Evolutionary conservation across 371 early-diverging fungal species (phyloP).

Genomic region (Blakeslea trispora): DNA sequence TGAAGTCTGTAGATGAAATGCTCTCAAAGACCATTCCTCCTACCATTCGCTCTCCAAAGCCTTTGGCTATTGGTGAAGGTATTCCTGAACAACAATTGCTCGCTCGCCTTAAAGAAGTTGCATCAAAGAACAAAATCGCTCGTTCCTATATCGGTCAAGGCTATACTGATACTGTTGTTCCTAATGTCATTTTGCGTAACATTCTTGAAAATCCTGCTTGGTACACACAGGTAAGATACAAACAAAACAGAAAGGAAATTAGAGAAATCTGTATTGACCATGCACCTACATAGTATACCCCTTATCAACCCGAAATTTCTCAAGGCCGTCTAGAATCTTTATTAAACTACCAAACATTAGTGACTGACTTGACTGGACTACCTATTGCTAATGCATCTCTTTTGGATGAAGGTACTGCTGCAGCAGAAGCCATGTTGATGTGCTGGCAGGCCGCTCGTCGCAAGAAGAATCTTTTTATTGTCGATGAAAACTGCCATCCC

Average conservation of each 20-base stretch:
- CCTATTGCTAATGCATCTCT: slow-evolving; percentile 95
- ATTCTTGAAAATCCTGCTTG: slow-evolving; percentile 97
- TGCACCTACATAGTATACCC: slow-evolving; percentile 78
- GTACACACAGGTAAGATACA: slow-evolving; percentile 87
- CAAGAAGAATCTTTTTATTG: slow-evolving; percentile 84
- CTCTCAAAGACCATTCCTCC: slow-evolving; percentile 83
- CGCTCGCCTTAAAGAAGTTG: slow-evolving; percentile 76
- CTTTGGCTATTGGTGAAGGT: slow-evolving; percentile 67
- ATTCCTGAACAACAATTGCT: slow-evolving; percentile 84
- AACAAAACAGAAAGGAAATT: neutral
- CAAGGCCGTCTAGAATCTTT: slow-evolving; percentile 97
- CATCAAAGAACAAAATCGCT: slow-evolving; percentile 87
- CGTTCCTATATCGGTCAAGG: slow-evolving; percentile 95
- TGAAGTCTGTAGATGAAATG: slow-evolving; percentile 78
- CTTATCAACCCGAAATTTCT: slow-evolving; percentile 97
- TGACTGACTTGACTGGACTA: slow-evolving; percentile 91
- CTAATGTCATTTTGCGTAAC: slow-evolving; percentile 93
- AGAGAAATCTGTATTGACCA: neutral
- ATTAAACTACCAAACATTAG: slow-evolving; percentile 95
- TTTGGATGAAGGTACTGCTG: slow-evolving; percentile 97
- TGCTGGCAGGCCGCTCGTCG: slow-evolving; percentile 73
- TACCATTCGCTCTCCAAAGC: slow-evolving; percentile 73
- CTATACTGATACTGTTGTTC: slow-evolving; percentile 87
- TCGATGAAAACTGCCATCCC: slow-evolving; percentile 90
- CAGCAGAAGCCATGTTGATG: slow-evolving; percentile 96